Evolutionary conservation across 139 green algal species (phyloP).

Genomic region (Zygnema cylindricum): DNA sequence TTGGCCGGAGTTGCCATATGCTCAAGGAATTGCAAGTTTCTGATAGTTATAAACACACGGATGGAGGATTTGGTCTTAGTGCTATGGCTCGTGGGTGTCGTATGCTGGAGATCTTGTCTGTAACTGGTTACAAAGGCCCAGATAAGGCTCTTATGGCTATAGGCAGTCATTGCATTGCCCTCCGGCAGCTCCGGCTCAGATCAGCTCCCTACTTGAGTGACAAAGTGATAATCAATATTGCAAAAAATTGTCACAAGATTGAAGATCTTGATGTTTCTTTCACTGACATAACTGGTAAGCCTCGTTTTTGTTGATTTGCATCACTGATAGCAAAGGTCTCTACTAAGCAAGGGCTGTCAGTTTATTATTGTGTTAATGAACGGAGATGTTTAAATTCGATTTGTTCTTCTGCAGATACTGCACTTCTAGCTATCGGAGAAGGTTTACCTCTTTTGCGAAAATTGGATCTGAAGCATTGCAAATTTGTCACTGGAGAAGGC

Average conservation of each 20-base stretch:
- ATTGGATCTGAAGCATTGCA: conserved; percentile 49
- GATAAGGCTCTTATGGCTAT: conserved; percentile 32
- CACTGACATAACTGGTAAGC: conserved; percentile 31
- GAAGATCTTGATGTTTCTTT: conserved; percentile 44
- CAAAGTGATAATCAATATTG: conserved; percentile 16
- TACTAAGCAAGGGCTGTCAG: not conserved
- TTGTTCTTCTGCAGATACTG: conserved; percentile 27
- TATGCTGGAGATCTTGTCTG: not conserved
- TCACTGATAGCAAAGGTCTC: not conserved
- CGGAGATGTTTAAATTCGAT: not conserved
- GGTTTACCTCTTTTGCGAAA: not conserved
- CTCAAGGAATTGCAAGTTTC: conserved; percentile 33
- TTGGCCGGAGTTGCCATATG: not conserved
- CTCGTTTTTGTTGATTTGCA: not conserved
- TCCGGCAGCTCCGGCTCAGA: conserved; percentile 11
- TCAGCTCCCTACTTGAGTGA: conserved; percentile 22
- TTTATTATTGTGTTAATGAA: too few relatives aligned
- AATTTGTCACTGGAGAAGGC: conserved; percentile 31
- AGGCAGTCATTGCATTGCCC: not conserved
- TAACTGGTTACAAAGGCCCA: conserved; percentile 36
- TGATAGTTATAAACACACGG: conserved; percentile 29
- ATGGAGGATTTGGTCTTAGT: conserved; percentile 6
- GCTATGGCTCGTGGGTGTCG: conserved; percentile 29
- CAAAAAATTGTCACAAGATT: conserved; percentile 16
- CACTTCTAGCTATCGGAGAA: conserved; percentile 4